Evolutionary conservation across 768 basidiomycete species (phyloP), one percentile per base, ranked within the genome.

Genomic region (Tylopilus plumbeoviolaceoides): DNA sequence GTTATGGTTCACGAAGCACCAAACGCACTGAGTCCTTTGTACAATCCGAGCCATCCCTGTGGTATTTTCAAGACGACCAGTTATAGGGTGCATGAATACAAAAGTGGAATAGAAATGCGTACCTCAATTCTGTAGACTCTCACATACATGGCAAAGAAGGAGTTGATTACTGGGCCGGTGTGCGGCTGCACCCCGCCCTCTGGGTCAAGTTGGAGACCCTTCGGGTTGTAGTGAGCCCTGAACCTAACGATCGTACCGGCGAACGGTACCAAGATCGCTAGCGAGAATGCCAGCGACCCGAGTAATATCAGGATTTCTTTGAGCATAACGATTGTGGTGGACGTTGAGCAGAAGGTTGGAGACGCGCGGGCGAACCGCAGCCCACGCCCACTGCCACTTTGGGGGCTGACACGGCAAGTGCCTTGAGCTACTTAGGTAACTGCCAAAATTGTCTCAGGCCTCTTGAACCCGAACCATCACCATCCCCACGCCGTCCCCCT

Each of bases 171-270:
- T 53, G 90, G 91, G 31, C 84, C 85, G 5, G 87, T 85, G 60
- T 89, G 82, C 0, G 88, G 81, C 66, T 84, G 78, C n/a, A 81
- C 85, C 44, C 78, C 83, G 30, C 86, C 89, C 63, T 90, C 89
- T 28, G 78, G 72, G 67, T 91, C 90, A 38, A 92, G 76, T 48
- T 85, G 87, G 38, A 93, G 81, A 33, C 86, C 88, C 67, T 87
- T 88, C 3, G 91, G 91, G 63, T 88, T 89, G 73, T 88, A 92
- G 64, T 92, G 90, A 28, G 87, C 88, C 69, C 91, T 78, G 65
- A 88, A 83, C 44, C 89, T 78, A 8, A 91, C 84, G 10, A 91
- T 74, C 12, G 84, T 75, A 5, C 89, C 89, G 8, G 81, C 77
- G 12, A 89, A 70, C 11, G 83, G 81, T 5, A 89, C 79, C 17